phyloP scores from a whole-genome alignment of 1,284 basidiomycete species.

The Rugosomyces carneus region DNA sequence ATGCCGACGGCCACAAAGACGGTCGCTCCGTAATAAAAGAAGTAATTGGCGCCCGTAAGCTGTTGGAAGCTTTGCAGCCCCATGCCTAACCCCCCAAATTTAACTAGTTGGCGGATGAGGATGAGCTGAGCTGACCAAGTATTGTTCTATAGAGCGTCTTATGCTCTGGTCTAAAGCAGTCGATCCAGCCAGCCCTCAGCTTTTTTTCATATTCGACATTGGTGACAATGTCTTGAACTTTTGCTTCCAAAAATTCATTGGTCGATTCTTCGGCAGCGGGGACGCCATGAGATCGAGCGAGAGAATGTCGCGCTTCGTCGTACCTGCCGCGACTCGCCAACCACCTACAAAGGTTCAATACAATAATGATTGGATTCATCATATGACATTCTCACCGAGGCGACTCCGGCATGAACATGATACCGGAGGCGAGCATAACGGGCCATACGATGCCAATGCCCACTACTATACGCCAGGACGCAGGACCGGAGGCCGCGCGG shows the following conservation, averaged over 20 bases:
- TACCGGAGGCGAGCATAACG: constrained; percentile 58
- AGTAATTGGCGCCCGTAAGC: constrained; percentile 69
- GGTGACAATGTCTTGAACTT: constrained; percentile 46
- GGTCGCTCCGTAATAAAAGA: constrained; percentile 70
- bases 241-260: constrained; percentile 40
- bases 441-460: constrained; percentile 71
- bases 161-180: constrained; percentile 49
- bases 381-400: constrained; percentile 36
- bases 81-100: constrained; percentile 50
- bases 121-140: constrained; percentile 31
- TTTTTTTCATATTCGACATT: constrained; percentile 43
- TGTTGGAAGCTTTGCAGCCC: constrained; percentile 69
- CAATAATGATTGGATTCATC: background rate
- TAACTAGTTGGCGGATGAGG: no score
- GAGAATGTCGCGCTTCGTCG: constrained; percentile 46
- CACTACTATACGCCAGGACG: constrained; percentile 65
- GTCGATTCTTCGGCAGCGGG: constrained; percentile 32
- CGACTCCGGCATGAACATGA: constrained; percentile 72
- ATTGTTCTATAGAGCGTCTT: constrained; percentile 59
- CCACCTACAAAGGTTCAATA: constrained; percentile 43
- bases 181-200: constrained; percentile 48
- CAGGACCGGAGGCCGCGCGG: constrained; percentile 38
- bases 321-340: constrained; percentile 42
- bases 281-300: constrained; percentile 56
- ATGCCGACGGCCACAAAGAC: constrained; percentile 68